Conservation (phyloP, 2,329 filamentous ascomycete species). For the Aspergillus luchuensis region DNA sequence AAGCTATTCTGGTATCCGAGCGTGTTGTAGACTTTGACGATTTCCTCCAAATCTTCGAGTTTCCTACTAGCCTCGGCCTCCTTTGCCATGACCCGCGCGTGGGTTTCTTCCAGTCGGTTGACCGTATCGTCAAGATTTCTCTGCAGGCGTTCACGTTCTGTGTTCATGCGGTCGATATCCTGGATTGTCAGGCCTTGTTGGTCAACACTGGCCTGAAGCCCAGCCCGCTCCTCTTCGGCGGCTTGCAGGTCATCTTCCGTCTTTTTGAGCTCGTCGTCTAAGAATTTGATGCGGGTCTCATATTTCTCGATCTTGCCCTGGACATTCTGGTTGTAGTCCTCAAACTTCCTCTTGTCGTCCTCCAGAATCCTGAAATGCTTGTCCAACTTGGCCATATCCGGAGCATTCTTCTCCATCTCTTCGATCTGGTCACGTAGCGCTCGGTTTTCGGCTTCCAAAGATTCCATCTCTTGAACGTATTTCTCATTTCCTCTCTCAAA, state of each 20-base stretch:
- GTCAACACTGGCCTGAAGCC: slow-evolving; percentile 83
- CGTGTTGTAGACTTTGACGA: slow-evolving; percentile 90
- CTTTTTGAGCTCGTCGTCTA: slow-evolving; percentile 86
- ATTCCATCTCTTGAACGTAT: slow-evolving; percentile 79
- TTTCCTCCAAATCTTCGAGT: slow-evolving; percentile 87
- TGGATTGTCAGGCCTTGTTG: slow-evolving; percentile 93
- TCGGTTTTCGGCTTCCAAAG: slow-evolving; percentile 83
- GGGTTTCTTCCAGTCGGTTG: slow-evolving; percentile 78
- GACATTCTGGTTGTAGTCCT: slow-evolving; percentile 87
- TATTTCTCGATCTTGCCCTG: slow-evolving; percentile 87
- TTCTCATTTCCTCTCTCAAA: slow-evolving; percentile 85
- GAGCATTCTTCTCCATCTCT: slow-evolving; percentile 82
- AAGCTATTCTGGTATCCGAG: slow-evolving; percentile 90
- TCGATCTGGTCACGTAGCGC: slow-evolving; percentile 82
- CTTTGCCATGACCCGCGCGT: slow-evolving; percentile 78
- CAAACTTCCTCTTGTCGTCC: slow-evolving; percentile 92
- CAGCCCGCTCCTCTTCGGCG: slow-evolving; percentile 77
- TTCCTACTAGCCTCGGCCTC: slow-evolving; percentile 84
- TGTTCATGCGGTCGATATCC: slow-evolving; percentile 98
- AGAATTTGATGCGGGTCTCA: slow-evolving; percentile 72
- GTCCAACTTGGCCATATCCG: slow-evolving; percentile 80
- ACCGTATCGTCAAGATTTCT: slow-evolving; percentile 78
- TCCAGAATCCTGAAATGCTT: slow-evolving; percentile 91
- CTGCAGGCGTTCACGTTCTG: slow-evolving; percentile 90
- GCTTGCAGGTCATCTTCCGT: slow-evolving; percentile 72